Evolutionary conservation across 169 alveolate species (phyloP).

Genomic region (Eimeria zaria): DNA sequence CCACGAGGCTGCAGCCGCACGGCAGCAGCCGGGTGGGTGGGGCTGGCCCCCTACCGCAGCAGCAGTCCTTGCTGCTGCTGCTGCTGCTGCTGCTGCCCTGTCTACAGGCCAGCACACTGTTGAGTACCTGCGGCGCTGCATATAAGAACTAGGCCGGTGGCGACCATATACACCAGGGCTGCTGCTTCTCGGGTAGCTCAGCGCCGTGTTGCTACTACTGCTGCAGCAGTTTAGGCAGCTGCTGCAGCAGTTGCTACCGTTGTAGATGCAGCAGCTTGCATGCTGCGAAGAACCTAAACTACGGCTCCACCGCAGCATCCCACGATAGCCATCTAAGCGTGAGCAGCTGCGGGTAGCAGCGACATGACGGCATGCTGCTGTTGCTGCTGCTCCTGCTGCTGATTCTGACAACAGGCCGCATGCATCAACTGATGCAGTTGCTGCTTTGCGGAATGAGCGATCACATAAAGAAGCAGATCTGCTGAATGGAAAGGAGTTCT

Average conservation of each 20-base stretch:
- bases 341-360: constrained; percentile 1
- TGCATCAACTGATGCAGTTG: not conserved
- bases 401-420: not conserved
- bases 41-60: constrained; percentile 30
- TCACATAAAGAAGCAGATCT: not conserved
- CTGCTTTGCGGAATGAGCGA: not conserved
- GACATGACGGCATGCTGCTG: constrained; percentile 12
- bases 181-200: constrained; percentile 18
- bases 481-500: constrained; percentile 2
- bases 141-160: not conserved
- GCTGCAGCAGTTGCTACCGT: constrained; percentile 10
- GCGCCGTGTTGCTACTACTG: not conserved
- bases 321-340: not conserved
- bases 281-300: not conserved
- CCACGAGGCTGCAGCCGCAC: constrained; percentile 48
- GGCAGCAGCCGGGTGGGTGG: constrained; percentile 51
- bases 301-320: not conserved
- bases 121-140: constrained; percentile 61
- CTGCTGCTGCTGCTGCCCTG: constrained; percentile 34
- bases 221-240: constrained; percentile 12
- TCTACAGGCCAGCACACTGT: constrained; percentile 48
- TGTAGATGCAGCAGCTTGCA: not conserved
- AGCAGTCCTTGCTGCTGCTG: constrained; percentile 44
- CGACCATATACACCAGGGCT: constrained; percentile 29
- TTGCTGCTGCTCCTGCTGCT: constrained; percentile 7